phyloP scores from a whole-genome alignment of 106 monocot genomes.

The Allium cepa region DNA sequence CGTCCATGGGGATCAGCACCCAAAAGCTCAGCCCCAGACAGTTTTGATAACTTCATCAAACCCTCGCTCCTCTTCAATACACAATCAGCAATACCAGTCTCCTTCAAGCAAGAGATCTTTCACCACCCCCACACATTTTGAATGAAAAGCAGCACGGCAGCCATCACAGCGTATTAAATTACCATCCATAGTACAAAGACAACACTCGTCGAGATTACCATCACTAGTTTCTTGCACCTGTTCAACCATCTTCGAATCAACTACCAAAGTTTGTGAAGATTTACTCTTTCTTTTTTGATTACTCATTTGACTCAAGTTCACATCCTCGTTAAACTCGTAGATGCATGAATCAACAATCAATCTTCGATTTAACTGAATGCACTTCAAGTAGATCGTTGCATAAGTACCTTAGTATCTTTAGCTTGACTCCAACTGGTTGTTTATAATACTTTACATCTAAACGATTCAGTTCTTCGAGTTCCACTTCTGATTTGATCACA shows the following conservation, averaged over 20 bases:
- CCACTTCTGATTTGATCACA: constrained; percentile 28
- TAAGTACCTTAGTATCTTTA: constrained; percentile 71
- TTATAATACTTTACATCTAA: constrained; percentile 65
- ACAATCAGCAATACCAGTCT: constrained; percentile 97
- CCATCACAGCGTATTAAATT: too few relatives aligned
- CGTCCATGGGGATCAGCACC: too few relatives aligned
- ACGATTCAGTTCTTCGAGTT: constrained; percentile 44
- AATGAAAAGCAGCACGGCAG: too few relatives aligned
- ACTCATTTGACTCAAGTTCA: constrained; percentile 3
- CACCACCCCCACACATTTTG: too few relatives aligned
- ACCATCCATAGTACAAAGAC: too few relatives aligned
- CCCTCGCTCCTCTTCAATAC: constrained; percentile 33
- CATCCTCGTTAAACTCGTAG: constrained; percentile 30
- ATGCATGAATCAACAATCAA: constrained; percentile 38
- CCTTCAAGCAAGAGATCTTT: too few relatives aligned
- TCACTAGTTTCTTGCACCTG: too few relatives aligned
- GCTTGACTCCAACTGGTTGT: constrained; percentile 64
- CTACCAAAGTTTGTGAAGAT: constrained; percentile 35
- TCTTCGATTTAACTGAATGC: constrained; percentile 55
- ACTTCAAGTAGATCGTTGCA: constrained; percentile 88
- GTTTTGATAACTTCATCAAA: constrained; percentile 21
- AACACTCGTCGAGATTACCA: too few relatives aligned
- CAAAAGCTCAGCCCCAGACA: constrained; percentile 77
- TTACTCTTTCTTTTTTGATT: constrained; percentile 25
- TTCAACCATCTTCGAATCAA: too few relatives aligned